These are phyloP conservation scores for Hypoxylon sp. DNA, from an alignment of 2,329 filamentous ascomycete genomes.

Conservation along the genomic window DNA sequence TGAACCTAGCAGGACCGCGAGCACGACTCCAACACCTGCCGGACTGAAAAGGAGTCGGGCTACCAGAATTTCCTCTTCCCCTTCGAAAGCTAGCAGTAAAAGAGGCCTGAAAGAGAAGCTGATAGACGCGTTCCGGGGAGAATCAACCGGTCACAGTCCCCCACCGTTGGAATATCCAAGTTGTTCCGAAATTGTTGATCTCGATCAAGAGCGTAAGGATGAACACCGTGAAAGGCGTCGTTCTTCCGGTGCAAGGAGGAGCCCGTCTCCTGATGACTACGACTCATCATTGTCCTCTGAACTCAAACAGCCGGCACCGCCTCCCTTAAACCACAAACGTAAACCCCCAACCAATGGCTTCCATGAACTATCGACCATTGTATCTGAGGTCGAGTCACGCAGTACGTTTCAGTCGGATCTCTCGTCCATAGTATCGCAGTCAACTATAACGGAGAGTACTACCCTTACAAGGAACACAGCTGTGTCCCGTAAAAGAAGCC, in stretches of 20 bases:
- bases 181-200: constrained; percentile 57
- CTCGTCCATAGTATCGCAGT: constrained; percentile 63
- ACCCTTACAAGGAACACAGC: constrained; percentile 62
- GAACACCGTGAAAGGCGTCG: constrained; percentile 50
- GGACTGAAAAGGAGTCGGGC: constrained; percentile 69
- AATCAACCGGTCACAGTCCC: constrained; percentile 64
- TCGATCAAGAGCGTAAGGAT: constrained; percentile 49
- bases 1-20: constrained; percentile 50
- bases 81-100: constrained; percentile 62
- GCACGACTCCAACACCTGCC: constrained; percentile 52
- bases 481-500: constrained; percentile 61
- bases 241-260: constrained; percentile 53
- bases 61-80: constrained; percentile 64
- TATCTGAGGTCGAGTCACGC: constrained; percentile 63
- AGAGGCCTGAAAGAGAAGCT: constrained; percentile 69
- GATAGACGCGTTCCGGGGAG: constrained; percentile 73
- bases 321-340: constrained; percentile 46
- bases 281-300: constrained; percentile 52
- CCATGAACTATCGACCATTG: constrained; percentile 70
- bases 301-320: constrained; percentile 42
- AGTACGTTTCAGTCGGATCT: constrained; percentile 63
- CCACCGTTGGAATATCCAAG: constrained; percentile 64
- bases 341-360: constrained; percentile 67
- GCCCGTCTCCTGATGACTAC: constrained; percentile 53
- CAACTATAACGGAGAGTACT: constrained; percentile 67